Base-by-base conservation (phyloP, 345 rosid species). In the Lepidium africanum region DNA sequence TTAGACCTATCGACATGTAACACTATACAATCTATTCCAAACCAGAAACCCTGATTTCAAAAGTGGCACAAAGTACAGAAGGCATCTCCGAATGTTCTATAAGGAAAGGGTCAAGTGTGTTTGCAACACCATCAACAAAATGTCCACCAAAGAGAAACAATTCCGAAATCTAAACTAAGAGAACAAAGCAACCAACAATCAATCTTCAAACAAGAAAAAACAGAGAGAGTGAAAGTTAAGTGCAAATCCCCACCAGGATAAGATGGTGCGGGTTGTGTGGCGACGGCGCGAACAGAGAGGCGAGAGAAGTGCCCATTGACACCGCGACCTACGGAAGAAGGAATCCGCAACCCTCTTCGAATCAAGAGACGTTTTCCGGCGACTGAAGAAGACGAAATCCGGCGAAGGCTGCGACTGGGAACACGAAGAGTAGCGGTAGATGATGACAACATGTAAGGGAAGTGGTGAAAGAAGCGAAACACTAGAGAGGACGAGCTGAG, bases 211-310 rank as follows among this genome's bases (percentile, higher is more conserved):
- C 16, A 27, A 27, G 16, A 45, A 38, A 1, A 9, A 9, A 17
- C 1, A 10, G 9, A 46, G 17, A 2, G 13, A 19, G 10, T 1
- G 16, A 10, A 15, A 5, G 41, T 15, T 40, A 10, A 47, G 8
- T 13, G 51, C 43, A 59, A 19, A 60, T 21, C 47, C 37, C 30
- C 56, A 92, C 96, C 92, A 14, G 86, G 82, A 74, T 87, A 84
- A 47, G 83, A 77, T 19, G 65, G 86, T 17, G 86, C 72, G 1
- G 84, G 81, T 33, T 83, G 85, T 21, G 90, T 80, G 39, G 96
- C 91, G 48, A 86, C 76, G 65, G 98, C 96, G 45, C 82, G 87
- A 3, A 73, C 12, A 14, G 91, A 74, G 67, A 90, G 72, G 19
- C 91, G 69, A 36, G 91, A 83, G 78, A 82, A 82, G 63, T 51